phyloP scores from a whole-genome alignment of 164 flowering plant genomes.

The Stephania japonica region DNA sequence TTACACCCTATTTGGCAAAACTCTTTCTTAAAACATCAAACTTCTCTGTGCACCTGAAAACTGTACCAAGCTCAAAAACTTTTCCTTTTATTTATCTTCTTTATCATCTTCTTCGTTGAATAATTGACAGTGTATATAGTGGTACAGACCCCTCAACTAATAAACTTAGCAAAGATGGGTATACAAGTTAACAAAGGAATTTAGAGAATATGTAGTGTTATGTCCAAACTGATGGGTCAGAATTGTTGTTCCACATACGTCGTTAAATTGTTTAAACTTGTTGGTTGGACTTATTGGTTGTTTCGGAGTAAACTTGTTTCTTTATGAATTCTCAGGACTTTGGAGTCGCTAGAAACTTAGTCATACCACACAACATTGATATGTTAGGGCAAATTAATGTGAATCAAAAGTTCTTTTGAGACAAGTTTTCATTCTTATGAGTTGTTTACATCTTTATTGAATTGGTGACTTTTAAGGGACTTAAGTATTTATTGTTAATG shows the following conservation, averaged over 20 bases:
- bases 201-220: not conserved
- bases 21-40: not conserved
- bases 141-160: not conserved
- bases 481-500: too few relatives aligned
- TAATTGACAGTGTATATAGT: not conserved
- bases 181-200: not conserved
- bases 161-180: not conserved
- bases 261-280: too few relatives aligned
- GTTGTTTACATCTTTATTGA: too few relatives aligned
- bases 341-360: too few relatives aligned
- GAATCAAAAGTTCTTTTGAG: too few relatives aligned
- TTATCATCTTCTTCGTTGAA: not conserved
- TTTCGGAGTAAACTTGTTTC: too few relatives aligned
- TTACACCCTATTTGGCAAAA: not conserved
- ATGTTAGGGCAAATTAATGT: too few relatives aligned
- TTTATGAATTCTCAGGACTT: too few relatives aligned
- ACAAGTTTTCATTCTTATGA: too few relatives aligned
- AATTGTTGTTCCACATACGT: not conserved
- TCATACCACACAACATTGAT: too few relatives aligned
- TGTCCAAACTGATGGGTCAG: not conserved
- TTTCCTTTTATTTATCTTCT: not conserved
- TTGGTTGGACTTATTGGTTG: too few relatives aligned
- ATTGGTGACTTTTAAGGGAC: too few relatives aligned
- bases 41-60: not conserved
- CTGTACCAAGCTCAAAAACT: constrained; percentile 1